Conservation (phyloP, 2,329 filamentous ascomycete species). For the Scytalidium lignicola region DNA sequence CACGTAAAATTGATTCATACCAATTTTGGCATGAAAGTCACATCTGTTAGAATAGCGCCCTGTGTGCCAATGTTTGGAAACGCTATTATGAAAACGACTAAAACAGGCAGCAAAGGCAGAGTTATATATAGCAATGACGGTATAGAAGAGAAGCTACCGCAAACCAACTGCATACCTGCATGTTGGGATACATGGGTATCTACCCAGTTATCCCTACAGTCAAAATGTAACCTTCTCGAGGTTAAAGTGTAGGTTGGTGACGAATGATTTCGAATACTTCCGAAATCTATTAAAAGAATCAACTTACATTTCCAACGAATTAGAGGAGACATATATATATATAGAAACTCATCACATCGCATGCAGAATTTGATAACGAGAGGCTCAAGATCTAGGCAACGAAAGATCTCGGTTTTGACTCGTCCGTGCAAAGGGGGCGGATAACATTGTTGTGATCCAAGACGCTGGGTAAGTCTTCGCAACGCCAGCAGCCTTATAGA, state of each 20-base stretch:
- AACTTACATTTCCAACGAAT: background rate
- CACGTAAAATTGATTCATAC: no score
- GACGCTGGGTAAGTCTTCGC: background rate
- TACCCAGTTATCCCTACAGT: no score
- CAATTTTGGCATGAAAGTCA: no score
- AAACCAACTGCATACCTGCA: no score
- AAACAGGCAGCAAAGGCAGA: no score
- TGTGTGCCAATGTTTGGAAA: no score
- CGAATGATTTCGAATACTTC: background rate
- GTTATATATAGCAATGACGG: no score
- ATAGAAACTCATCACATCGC: background rate
- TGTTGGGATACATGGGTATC: no score
- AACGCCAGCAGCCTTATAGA: constrained; percentile 11
- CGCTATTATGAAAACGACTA: no score
- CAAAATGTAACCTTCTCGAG: constrained; percentile 6
- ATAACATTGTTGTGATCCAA: background rate
- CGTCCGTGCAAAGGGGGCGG: background rate
- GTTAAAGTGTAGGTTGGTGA: no score
- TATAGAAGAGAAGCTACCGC: no score
- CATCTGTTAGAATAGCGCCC: no score
- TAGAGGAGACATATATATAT: background rate
- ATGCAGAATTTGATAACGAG: background rate
- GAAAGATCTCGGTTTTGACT: background rate
- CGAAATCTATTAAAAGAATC: background rate
- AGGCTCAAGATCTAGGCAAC: background rate